Evolutionary conservation across 768 basidiomycete genomes (phyloP).

Genomic region (Mrakia hoshinonis): DNA sequence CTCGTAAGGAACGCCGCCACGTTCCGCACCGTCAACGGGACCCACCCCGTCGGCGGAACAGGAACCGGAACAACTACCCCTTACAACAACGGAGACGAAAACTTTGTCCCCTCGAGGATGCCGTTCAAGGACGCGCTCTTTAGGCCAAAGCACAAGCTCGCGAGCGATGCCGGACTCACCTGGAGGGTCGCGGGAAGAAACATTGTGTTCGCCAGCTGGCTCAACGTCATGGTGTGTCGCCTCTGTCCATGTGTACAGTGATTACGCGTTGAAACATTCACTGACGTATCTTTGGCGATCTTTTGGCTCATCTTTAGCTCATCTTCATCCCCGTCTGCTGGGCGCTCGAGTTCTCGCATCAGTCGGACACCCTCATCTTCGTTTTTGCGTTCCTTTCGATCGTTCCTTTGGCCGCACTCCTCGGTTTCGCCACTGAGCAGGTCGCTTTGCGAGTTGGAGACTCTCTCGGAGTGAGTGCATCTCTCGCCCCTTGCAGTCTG

Average conservation of each 20-base stretch:
- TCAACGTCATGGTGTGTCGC: conserved; percentile 23
- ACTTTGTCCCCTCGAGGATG: neutral
- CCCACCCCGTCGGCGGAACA: neutral
- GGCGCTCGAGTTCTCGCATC: conserved; percentile 22
- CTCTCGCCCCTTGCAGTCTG: neutral
- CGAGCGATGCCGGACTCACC: conserved; percentile 27
- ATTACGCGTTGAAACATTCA: no score
- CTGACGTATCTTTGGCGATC: neutral
- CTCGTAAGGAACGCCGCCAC: neutral
- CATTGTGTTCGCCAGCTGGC: conserved; percentile 21
- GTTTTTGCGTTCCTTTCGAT: conserved; percentile 27
- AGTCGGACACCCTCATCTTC: conserved; percentile 24
- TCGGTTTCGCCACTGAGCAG: conserved; percentile 29
- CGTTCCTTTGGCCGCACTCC: conserved; percentile 26
- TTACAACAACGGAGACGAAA: conserved; percentile 13
- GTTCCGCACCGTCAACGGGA: neutral
- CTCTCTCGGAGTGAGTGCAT: conserved; percentile 12
- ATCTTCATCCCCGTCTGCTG: conserved; percentile 28
- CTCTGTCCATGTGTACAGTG: no score
- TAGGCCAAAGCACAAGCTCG: conserved; percentile 19
- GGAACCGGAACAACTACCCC: conserved; percentile 6
- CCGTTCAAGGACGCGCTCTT: conserved; percentile 20
- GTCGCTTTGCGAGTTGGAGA: conserved; percentile 26
- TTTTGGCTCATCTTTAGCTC: neutral
- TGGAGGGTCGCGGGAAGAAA: conserved; percentile 19